Evolutionary conservation across 208 protist species (phyloP).

Genomic region (Wallacemonas rigidus): DNA sequence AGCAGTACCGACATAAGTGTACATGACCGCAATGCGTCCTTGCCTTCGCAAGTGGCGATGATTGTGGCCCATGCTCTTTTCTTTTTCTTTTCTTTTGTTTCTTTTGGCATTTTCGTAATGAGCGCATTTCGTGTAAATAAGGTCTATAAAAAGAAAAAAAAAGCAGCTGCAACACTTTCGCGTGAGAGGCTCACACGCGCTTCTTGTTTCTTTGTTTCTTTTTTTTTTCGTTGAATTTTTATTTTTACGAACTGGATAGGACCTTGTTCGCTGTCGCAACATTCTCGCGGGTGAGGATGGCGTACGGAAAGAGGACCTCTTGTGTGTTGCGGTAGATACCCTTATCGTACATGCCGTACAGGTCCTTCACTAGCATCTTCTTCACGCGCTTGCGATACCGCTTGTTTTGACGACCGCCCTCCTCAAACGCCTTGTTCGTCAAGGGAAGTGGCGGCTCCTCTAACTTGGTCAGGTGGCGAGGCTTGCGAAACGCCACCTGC

Average conservation of each 20-base stretch:
- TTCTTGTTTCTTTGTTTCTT: not conserved
- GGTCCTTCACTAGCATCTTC: slow-evolving; percentile 52
- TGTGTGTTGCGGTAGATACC: slow-evolving; percentile 72
- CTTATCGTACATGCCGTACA: slow-evolving; percentile 73
- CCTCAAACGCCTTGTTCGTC: slow-evolving; percentile 32
- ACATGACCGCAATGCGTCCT: not conserved
- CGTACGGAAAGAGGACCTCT: slow-evolving; percentile 81
- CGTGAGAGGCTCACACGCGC: too few species aligned
- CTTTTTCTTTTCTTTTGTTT: slow-evolving; percentile 13
- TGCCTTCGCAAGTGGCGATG: not conserved
- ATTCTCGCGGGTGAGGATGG: slow-evolving; percentile 27
- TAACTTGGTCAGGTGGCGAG: slow-evolving; percentile 40
- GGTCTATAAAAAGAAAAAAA: too few species aligned
- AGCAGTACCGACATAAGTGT: too few species aligned
- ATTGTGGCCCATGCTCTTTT: not conserved
- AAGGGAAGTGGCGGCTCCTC: slow-evolving; percentile 44
- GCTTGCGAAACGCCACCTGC: slow-evolving; percentile 55
- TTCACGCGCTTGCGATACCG: slow-evolving; percentile 63
- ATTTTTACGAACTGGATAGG: not conserved
- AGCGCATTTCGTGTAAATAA: too few species aligned
- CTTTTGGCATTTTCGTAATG: not conserved
- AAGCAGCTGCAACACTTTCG: too few species aligned
- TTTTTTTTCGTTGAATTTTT: slow-evolving; percentile 13
- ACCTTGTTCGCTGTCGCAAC: slow-evolving; percentile 7
- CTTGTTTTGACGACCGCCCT: slow-evolving; percentile 50